phyloP scores from a whole-genome alignment of 352 stramenopile genomes.

The Thraustochytrium striatum region DNA sequence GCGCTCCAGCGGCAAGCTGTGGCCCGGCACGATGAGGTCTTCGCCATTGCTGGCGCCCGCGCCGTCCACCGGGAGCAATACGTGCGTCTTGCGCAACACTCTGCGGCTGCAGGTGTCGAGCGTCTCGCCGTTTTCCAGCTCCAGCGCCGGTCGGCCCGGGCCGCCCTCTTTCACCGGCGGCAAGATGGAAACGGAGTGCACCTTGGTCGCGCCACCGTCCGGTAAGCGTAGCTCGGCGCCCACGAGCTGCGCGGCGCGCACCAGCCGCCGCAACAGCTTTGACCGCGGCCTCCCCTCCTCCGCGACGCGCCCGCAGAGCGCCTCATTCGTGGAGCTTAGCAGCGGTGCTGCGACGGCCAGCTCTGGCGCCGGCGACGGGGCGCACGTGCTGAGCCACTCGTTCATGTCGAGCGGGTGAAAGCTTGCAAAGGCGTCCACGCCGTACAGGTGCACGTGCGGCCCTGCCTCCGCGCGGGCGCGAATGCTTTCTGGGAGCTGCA shows the following conservation, averaged over 20 bases:
- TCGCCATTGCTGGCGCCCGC: slow-evolving; percentile 23
- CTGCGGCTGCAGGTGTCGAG: neutral
- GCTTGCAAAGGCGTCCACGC: slow-evolving; percentile 18
- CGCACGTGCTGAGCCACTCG: slow-evolving; percentile 12
- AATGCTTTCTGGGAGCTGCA: neutral
- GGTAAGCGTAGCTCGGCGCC: too few species aligned
- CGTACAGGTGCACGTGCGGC: too few species aligned
- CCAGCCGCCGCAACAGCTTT: neutral
- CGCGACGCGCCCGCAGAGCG: too few species aligned
- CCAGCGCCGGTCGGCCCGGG: neutral
- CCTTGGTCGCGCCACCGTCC: too few species aligned
- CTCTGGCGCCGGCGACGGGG: neutral
- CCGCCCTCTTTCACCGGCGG: neutral
- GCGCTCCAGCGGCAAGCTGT: neutral
- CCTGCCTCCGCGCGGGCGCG: neutral
- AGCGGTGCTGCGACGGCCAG: slow-evolving; percentile 15
- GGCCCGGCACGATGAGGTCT: neutral
- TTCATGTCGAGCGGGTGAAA: slow-evolving; percentile 44
- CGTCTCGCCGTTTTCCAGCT: neutral
- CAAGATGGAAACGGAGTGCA: too few species aligned
- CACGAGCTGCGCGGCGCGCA: neutral
- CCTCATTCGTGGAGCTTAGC: neutral
- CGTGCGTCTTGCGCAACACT: neutral
- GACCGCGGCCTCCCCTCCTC: neutral
- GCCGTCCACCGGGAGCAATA: neutral